Evolutionary conservation across 1,139 yeast genomes (phyloP).

Genomic region (Kodamaea fungicola): DNA sequence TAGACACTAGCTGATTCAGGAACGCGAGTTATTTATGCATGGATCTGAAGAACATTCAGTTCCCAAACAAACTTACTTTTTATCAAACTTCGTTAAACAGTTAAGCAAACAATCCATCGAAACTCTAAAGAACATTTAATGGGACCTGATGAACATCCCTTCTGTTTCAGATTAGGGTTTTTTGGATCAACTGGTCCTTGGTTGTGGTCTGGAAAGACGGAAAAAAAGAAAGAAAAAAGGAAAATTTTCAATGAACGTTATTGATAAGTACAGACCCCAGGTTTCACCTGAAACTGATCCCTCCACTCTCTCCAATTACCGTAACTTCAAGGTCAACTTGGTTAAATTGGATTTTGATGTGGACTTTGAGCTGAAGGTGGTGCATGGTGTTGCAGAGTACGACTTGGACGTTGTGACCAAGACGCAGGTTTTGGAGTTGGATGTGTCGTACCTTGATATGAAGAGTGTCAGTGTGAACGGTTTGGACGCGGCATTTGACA

Average conservation of each 20-base stretch:
- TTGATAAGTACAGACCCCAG: slow-evolving; percentile 30
- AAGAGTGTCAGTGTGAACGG: slow-evolving; percentile 46
- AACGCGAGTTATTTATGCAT: not conserved
- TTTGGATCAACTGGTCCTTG: no score
- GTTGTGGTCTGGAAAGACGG: not conserved
- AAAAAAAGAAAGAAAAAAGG: not conserved
- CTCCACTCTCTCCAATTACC: slow-evolving; percentile 73
- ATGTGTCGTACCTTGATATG: slow-evolving; percentile 63
- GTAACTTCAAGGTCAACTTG: slow-evolving; percentile 44
- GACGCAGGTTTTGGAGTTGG: slow-evolving; percentile 48
- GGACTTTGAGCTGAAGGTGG: slow-evolving; percentile 48
- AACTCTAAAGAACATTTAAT: not conserved
- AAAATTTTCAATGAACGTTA: slow-evolving; percentile 11
- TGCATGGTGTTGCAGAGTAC: slow-evolving; percentile 57
- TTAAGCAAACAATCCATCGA: not conserved
- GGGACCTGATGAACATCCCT: not conserved
- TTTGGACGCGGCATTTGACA: slow-evolving; percentile 24
- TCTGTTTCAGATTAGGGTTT: not conserved
- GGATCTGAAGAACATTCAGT: not conserved
- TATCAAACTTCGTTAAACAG: not conserved
- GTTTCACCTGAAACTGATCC: slow-evolving; percentile 63
- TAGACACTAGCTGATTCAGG: no score
- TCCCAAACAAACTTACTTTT: not conserved
- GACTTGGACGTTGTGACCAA: slow-evolving; percentile 28
- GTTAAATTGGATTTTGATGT: slow-evolving; percentile 55